Conservation (phyloP, 805 yeast species). For the Sugiyamaella valdiviana region DNA sequence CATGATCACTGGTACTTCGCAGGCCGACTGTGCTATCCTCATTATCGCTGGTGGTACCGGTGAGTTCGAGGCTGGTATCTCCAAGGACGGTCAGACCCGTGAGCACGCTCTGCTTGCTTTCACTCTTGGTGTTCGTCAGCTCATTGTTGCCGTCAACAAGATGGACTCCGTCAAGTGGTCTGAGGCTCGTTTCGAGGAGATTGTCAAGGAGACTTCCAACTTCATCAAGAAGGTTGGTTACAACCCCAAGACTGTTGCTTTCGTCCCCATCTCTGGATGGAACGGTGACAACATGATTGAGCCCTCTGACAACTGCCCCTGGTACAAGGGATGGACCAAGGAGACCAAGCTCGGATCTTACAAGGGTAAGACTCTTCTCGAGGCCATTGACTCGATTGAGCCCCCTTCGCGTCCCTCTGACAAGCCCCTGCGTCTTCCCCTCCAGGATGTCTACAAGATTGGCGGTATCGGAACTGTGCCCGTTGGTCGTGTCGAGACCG, state of each 20-base stretch:
- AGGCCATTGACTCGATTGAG: conserved; percentile 78
- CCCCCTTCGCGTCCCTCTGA: conserved; percentile 77
- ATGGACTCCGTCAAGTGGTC: conserved; percentile 92
- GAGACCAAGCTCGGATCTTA: conserved; percentile 70
- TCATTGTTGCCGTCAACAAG: conserved; percentile 89
- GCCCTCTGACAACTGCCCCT: conserved; percentile 71
- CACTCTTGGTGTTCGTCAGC: conserved; percentile 83
- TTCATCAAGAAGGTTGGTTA: conserved; percentile 82
- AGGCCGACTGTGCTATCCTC: conserved; percentile 87
- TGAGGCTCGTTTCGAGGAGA: conserved; percentile 73
- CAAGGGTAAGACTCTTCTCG: conserved; percentile 78
- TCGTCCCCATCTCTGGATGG: conserved; percentile 91
- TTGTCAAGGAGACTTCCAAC: conserved; percentile 67
- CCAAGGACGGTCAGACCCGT: conserved; percentile 93
- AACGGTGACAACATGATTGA: conserved; percentile 92
- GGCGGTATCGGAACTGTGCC: conserved; percentile 92
- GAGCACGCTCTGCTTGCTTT: conserved; percentile 87
- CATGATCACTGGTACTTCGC: conserved; percentile 93
- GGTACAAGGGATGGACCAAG: conserved; percentile 84
- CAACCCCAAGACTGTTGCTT: conserved; percentile 75
- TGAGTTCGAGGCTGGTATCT: conserved; percentile 94
- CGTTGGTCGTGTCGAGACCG: conserved; percentile 92
- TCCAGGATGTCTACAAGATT: conserved; percentile 88
- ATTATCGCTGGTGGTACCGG: conserved; percentile 89
- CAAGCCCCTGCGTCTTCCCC: conserved; percentile 84